Conservation (phyloP, 371 early-diverging fungal species). For the Thermomucor indicae-seudaticae region DNA sequence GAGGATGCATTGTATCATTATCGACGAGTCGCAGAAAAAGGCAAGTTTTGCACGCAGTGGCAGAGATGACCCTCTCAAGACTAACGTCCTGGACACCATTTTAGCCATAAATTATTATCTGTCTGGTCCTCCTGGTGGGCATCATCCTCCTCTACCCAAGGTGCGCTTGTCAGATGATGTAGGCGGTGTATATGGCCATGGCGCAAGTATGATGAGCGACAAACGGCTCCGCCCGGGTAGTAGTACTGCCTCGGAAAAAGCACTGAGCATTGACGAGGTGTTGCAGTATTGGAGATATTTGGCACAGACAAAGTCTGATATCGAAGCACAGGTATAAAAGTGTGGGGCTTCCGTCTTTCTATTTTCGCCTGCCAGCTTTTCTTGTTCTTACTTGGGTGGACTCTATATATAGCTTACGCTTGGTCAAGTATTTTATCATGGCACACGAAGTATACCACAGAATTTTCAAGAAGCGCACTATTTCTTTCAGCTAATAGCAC, state of each 20-base stretch:
- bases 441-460: slow-evolving; percentile 60
- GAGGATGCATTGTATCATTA: slow-evolving; percentile 76
- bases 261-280: slow-evolving; percentile 67
- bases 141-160: slow-evolving; percentile 60
- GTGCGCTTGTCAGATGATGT: slow-evolving; percentile 72
- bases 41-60: slow-evolving; percentile 21
- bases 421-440: slow-evolving; percentile 79
- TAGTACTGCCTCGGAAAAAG: slow-evolving; percentile 19
- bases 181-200: slow-evolving; percentile 82
- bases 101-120: slow-evolving; percentile 64
- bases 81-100: not conserved
- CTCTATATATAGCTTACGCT: slow-evolving; percentile 57
- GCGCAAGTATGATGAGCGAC: slow-evolving; percentile 51
- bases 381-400: too few relatives aligned
- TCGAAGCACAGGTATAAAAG: slow-evolving; percentile 58
- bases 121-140: slow-evolving; percentile 85
- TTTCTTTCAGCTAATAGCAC: slow-evolving; percentile 51
- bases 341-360: too few relatives aligned
- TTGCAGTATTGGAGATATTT: slow-evolving; percentile 73
- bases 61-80: not conserved
- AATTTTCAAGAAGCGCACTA: slow-evolving; percentile 62
- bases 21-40: slow-evolving; percentile 73
- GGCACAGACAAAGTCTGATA: slow-evolving; percentile 66
- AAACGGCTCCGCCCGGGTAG: slow-evolving; percentile 7
- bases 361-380: too few relatives aligned